A percentile compares a stretch with the other conserved stretches of the same genome.
Evolutionary conservation across 169 alveolate species (phyloP).

Genomic region (Cryptosporidium meleagridis): DNA sequence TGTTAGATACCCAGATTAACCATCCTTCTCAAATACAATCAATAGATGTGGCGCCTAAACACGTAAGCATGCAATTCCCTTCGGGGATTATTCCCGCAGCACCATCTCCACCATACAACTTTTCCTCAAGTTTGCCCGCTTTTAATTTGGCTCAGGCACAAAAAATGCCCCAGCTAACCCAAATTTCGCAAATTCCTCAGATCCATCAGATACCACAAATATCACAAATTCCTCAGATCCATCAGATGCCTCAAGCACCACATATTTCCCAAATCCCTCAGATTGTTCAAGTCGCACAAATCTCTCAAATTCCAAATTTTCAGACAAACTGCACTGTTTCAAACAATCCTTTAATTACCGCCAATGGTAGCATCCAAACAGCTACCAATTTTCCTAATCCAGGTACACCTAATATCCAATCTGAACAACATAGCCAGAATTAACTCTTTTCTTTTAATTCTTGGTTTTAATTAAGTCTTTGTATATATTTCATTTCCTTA

Average conservation of each 20-base stretch:
- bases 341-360: not conserved
- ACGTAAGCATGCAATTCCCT: not conserved
- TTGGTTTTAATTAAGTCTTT: not conserved
- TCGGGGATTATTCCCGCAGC: not conserved
- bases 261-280: not conserved
- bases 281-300: not conserved
- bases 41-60: not conserved
- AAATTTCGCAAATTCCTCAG: not conserved
- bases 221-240: not conserved
- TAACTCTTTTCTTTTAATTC: not conserved
- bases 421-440: not conserved
- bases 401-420: not conserved
- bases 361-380: not conserved
- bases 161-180: not conserved
- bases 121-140: not conserved
- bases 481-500: not conserved
- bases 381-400: not conserved
- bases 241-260: not conserved
- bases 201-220: not conserved
- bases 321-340: not conserved
- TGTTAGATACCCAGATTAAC: not conserved
- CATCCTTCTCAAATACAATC: not conserved
- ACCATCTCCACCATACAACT: not conserved
- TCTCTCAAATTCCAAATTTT: not conserved
- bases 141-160: not conserved